Percentiles rank a stretch among this genome's conserved stretches.
Conservation (phyloP, 148 eudicot species). For the Pharnaceum exiguum region DNA sequence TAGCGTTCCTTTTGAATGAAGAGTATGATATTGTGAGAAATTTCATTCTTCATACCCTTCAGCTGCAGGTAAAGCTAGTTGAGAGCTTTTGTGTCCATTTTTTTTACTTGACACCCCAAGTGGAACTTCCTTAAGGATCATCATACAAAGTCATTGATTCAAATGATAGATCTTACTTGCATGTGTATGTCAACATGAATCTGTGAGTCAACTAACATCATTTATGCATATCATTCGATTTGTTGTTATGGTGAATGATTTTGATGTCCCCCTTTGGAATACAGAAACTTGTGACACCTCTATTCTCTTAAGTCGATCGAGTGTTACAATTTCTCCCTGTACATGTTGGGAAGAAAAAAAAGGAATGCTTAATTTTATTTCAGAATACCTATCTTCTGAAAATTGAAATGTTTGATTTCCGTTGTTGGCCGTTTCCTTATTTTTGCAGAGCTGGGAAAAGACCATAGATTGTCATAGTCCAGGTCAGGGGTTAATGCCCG, state of each 20-base stretch:
- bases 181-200: no score
- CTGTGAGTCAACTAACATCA: no score
- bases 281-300: no score
- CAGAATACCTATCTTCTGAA: not conserved
- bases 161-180: no score
- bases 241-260: no score
- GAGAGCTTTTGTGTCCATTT: not conserved
- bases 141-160: not conserved
- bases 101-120: not conserved
- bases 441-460: conserved; percentile 68
- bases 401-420: not conserved
- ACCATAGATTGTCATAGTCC: conserved; percentile 82
- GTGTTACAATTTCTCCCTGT: no score
- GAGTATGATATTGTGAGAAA: conserved; percentile 63
- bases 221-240: no score
- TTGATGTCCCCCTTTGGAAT: no score
- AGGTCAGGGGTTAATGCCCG: conserved; percentile 76
- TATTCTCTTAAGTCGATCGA: no score
- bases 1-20: conserved; percentile 63
- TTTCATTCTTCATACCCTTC: conserved; percentile 65
- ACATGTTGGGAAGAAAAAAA: no score
- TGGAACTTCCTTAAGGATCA: not conserved
- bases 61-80: conserved; percentile 64
- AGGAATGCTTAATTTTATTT: not conserved
- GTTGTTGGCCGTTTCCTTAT: not conserved